phyloP scores from a whole-genome alignment of 345 rosid genomes.

The Noccaea bulbosa region DNA sequence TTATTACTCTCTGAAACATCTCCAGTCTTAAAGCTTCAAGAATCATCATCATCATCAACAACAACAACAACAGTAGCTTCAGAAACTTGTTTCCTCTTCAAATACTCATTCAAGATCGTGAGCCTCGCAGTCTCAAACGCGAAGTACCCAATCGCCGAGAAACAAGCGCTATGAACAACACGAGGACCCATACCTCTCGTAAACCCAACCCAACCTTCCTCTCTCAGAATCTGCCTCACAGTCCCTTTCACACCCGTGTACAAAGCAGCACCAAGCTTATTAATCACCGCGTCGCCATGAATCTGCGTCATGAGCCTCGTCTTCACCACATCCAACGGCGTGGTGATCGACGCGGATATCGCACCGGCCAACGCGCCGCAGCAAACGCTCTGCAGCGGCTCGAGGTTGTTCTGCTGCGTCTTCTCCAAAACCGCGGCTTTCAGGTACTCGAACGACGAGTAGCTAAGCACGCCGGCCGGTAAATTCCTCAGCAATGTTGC shows the following conservation, averaged over 20 bases:
- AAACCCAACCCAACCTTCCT: slow-evolving; percentile 87
- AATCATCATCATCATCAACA: slow-evolving; percentile 16
- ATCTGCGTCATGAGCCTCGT: slow-evolving; percentile 93
- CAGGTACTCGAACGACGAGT: slow-evolving; percentile 84
- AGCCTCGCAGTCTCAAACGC: slow-evolving; percentile 95
- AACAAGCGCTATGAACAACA: slow-evolving; percentile 90
- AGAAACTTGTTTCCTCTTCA: slow-evolving; percentile 60
- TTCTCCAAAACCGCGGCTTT: slow-evolving; percentile 73
- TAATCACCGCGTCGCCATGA: slow-evolving; percentile 48
- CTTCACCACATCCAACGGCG: slow-evolving; percentile 89
- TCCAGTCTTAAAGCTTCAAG: slow-evolving; percentile 17
- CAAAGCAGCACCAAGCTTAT: slow-evolving; percentile 62
- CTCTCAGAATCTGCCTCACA: slow-evolving; percentile 75
- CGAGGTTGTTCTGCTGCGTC: slow-evolving; percentile 61
- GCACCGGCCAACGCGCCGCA: slow-evolving; percentile 95
- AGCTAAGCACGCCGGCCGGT: slow-evolving; percentile 89
- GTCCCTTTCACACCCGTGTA: slow-evolving; percentile 60
- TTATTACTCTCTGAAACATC: background rate
- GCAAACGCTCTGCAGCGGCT: slow-evolving; percentile 80
- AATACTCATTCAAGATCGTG: slow-evolving; percentile 64
- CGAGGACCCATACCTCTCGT: slow-evolving; percentile 83
- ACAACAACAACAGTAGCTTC: slow-evolving; percentile 12
- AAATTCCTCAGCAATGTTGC: slow-evolving; percentile 87
- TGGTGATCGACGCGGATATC: slow-evolving; percentile 79
- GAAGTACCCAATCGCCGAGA: slow-evolving; percentile 84